Base-by-base conservation (phyloP, 768 basidiomycete genomes). In the Leccinum rimulosum region DNA sequence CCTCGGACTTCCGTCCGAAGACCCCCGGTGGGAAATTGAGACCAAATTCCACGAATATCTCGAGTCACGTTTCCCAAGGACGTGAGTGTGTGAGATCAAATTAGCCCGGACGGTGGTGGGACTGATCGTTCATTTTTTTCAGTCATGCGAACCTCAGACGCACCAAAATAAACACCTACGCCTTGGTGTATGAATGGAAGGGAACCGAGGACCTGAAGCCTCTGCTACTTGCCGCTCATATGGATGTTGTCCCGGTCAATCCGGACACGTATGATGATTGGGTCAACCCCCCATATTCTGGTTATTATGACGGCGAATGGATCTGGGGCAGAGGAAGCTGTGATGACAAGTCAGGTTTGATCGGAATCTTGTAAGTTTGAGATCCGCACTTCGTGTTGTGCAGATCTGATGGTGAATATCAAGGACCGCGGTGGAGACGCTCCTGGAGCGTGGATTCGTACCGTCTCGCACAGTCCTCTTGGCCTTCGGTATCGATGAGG, bases 61-160 rank as follows among this genome's bases (percentile, higher is more conserved):
- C 22, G 63, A 70, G 45, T 65, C 69, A 31, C 75, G 88, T 49
- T 94, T 89, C 64, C 83, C 86, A 9, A 77, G 83, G 69, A 82
- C 79, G 79, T 89, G 70, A 53, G 75, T 75, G 4, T 30, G 4
- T 43, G 12, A 35, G 25, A 7, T 50, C 51, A 14, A 17, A n/a
- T 19, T 48, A 27, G 12, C 11, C 11, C 12, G 0, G 14, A 11
- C 6, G 0, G 14, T 0, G 35, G 12, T 1, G 33, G 11, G 4
- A 27, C 25, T 56, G 36, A 60, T 56, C n/a, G 22, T 15, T 7
- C 14, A 55, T 50, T 22, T 50, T 22, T 55, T 35, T 7, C 47
- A 83, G 83, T 36, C 82, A 85, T 64, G 55, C 75, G 4, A 74
- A 72, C 28, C 76, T 88, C 6, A 61, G 75, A 47, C 76, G 85